These are phyloP conservation scores for Taiozyma sp. DNA, from an alignment of 1,139 yeast species.

Conservation along the genomic window DNA sequence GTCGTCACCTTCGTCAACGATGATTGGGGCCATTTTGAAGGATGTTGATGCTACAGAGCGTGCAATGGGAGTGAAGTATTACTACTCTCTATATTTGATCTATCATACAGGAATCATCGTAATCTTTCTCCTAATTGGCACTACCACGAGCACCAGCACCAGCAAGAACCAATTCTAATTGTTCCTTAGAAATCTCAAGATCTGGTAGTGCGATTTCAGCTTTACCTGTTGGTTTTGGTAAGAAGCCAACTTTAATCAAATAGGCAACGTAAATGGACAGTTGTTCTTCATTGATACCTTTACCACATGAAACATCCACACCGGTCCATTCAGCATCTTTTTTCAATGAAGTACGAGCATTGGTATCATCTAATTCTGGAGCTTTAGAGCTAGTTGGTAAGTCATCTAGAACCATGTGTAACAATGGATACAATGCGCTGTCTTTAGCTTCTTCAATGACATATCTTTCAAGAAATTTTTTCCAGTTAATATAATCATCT, in stretches of 20 bases:
- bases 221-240: slow-evolving; percentile 48
- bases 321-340: slow-evolving; percentile 61
- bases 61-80: slow-evolving; percentile 2
- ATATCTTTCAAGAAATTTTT: slow-evolving; percentile 62
- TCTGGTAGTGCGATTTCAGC: slow-evolving; percentile 50
- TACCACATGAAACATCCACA: slow-evolving; percentile 58
- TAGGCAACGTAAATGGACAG: slow-evolving; percentile 78
- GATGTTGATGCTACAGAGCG: background rate
- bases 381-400: slow-evolving; percentile 89
- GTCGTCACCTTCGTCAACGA: slow-evolving; percentile 21
- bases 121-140: slow-evolving; percentile 19
- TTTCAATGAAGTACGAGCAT: slow-evolving; percentile 61
- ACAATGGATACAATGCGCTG: slow-evolving; percentile 84
- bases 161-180: slow-evolving; percentile 57
- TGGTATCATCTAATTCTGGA: slow-evolving; percentile 86
- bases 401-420: slow-evolving; percentile 90
- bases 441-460: slow-evolving; percentile 69
- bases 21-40: slow-evolving; percentile 6
- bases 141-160: slow-evolving; percentile 87
- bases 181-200: slow-evolving; percentile 48
- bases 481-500: slow-evolving; percentile 76
- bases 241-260: slow-evolving; percentile 71
- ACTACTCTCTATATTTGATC: background rate
- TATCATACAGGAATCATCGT: background rate
- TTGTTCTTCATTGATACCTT: slow-evolving; percentile 61